A percentile compares a stretch with the other conserved stretches of the same genome.
phyloP scores from a whole-genome alignment of 805 yeast species.

The Nakazawaea ernobii region DNA sequence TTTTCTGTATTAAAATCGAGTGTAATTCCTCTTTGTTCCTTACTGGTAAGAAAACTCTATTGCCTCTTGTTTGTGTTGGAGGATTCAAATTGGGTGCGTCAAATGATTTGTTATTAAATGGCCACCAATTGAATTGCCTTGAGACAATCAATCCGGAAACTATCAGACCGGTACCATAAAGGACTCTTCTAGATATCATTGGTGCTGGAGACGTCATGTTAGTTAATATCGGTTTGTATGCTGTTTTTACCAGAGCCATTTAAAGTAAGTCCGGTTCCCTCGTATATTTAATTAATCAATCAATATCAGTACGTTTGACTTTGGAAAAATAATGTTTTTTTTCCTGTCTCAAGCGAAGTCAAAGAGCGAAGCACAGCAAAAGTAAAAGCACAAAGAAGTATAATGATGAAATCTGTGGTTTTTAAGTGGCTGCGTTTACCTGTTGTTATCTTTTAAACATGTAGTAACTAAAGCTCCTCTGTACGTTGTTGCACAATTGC shows the following conservation, averaged over 20 bases:
- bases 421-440: no score
- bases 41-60: conserved; percentile 46
- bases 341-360: no score
- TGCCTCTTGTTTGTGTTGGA: conserved; percentile 25
- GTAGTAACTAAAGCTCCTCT: no score
- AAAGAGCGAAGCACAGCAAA: no score
- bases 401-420: no score
- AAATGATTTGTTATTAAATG: conserved; percentile 21
- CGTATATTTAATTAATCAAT: no score
- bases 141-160: conserved; percentile 1
- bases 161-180: conserved; percentile 5
- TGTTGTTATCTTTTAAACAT: no score
- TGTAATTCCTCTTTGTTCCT: conserved; percentile 56
- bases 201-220: not conserved
- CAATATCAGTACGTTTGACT: no score
- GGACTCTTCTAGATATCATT: conserved; percentile 5
- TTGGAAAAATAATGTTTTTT: no score
- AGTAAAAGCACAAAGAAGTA: no score
- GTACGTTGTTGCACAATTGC: no score
- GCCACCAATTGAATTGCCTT: conserved; percentile 23
- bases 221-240: not conserved
- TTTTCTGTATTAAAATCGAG: conserved; percentile 41
- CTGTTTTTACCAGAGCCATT: not conserved
- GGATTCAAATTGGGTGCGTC: conserved; percentile 27
- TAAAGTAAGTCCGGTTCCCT: no score